phyloP scores from a whole-genome alignment of 1,284 basidiomycete species.

The Mrakiaceae sp. region DNA sequence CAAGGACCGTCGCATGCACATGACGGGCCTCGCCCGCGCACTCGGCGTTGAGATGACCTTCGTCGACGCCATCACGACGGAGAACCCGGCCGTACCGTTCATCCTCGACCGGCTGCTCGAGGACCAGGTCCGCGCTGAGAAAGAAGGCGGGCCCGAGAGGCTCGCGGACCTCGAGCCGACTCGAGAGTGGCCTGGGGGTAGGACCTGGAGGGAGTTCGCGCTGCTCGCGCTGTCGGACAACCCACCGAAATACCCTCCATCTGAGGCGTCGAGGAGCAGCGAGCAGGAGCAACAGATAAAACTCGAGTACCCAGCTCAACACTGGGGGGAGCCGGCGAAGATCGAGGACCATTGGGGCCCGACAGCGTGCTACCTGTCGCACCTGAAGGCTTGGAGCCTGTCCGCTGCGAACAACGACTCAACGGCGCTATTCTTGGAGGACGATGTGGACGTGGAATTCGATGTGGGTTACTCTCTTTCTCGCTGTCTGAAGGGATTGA shows the following conservation, averaged over 20 bases:
- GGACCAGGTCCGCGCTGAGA: neutral
- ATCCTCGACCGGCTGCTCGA: slow-evolving; percentile 6
- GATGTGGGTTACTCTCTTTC: neutral
- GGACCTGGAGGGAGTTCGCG: no score
- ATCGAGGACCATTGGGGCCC: neutral
- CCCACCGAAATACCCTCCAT: no score
- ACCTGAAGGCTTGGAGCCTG: neutral
- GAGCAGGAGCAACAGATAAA: no score
- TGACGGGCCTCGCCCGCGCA: neutral
- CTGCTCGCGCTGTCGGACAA: no score
- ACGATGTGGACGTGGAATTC: slow-evolving; percentile 7
- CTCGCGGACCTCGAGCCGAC: no score
- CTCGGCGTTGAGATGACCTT: slow-evolving; percentile 1
- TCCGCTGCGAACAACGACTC: neutral
- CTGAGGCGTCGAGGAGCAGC: no score
- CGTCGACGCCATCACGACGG: neutral
- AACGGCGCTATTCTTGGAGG: neutral
- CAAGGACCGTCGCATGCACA: slow-evolving; percentile 2
- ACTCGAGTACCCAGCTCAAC: no score
- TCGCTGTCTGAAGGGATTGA: no score
- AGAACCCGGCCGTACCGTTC: slow-evolving; percentile 1
- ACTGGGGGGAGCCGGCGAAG: no score
- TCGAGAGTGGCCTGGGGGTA: no score
- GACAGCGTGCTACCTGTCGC: neutral
- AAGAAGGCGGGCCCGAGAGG: neutral